Evolutionary conservation across 257 asterid genomes (phyloP).

Genomic region (Rauvolfia tetraphylla): DNA sequence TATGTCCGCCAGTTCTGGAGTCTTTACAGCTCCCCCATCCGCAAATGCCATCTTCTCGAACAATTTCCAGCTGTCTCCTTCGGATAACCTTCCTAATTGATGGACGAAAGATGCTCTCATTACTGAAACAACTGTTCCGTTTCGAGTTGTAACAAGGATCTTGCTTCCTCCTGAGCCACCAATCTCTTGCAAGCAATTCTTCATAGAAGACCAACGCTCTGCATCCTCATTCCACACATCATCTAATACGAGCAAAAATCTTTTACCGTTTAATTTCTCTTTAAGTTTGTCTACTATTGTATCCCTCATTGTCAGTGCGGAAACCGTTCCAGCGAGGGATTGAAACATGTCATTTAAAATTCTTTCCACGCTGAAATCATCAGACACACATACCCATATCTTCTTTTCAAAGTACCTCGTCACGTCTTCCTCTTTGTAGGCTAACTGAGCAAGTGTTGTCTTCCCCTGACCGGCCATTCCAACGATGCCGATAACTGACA

Average conservation of each 20-base stretch:
- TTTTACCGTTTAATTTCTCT: neutral
- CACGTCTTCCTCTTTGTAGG: too few species aligned
- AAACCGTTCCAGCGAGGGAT: neutral
- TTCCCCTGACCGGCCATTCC: too few species aligned
- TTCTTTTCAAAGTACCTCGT: neutral
- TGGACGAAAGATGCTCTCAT: neutral
- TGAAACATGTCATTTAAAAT: neutral
- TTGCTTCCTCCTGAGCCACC: too few species aligned
- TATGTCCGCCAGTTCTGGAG: neutral
- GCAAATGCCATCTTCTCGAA: conserved; percentile 22
- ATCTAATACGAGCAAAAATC: too few species aligned
- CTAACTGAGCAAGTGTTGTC: too few species aligned
- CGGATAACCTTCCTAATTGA: neutral
- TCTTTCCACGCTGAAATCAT: too few species aligned
- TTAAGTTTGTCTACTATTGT: neutral
- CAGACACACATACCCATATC: too few species aligned
- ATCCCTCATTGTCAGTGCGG: neutral
- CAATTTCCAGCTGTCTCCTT: conserved; percentile 19
- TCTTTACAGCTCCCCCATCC: neutral
- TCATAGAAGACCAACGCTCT: too few species aligned
- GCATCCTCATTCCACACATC: too few species aligned
- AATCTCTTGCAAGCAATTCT: too few species aligned
- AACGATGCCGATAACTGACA: too few species aligned
- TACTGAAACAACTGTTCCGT: neutral
- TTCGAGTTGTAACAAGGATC: neutral